These are phyloP conservation scores for Bonia amplexicaulis DNA, from an alignment of 176 grass and related monocot species.

Conservation along the genomic window DNA sequence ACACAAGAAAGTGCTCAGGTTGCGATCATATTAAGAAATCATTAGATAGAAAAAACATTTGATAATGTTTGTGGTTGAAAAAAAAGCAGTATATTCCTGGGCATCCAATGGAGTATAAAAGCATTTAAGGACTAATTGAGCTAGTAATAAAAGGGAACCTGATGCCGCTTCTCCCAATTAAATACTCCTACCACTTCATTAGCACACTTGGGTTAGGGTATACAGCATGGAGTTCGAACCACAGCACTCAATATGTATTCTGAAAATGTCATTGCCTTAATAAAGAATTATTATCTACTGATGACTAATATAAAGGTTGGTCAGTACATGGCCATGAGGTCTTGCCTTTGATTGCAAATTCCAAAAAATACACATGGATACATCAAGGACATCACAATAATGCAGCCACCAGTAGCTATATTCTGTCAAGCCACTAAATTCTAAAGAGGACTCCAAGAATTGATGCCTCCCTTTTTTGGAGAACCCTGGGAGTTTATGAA, in stretches of 20 bases:
- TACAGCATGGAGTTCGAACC: background rate
- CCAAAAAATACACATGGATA: slow-evolving; percentile 31
- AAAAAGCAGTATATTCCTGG: slow-evolving; percentile 4
- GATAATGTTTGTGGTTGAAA: slow-evolving; percentile 21
- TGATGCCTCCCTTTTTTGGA: background rate
- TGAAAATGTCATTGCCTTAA: background rate
- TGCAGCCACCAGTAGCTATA: background rate
- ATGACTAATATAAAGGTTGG: background rate
- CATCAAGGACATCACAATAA: slow-evolving; percentile 22
- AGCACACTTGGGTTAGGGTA: background rate
- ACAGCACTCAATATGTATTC: slow-evolving; percentile 5
- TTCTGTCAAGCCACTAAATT: background rate
- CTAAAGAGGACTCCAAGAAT: background rate
- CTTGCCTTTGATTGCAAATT: background rate
- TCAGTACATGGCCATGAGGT: slow-evolving; percentile 24
- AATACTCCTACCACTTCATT: background rate
- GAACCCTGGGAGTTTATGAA: background rate
- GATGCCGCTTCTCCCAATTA: slow-evolving; percentile 29
- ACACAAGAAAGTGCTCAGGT: slow-evolving; percentile 46
- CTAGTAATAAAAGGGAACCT: background rate
- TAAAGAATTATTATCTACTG: background rate
- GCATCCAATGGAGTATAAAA: background rate
- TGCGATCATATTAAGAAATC: background rate
- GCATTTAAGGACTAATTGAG: background rate
- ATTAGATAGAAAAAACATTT: background rate